Evolutionary conservation across 2,329 filamentous ascomycete species (phyloP), one percentile per base, ranked within the genome.

Genomic region (Diaporthe destruens): DNA sequence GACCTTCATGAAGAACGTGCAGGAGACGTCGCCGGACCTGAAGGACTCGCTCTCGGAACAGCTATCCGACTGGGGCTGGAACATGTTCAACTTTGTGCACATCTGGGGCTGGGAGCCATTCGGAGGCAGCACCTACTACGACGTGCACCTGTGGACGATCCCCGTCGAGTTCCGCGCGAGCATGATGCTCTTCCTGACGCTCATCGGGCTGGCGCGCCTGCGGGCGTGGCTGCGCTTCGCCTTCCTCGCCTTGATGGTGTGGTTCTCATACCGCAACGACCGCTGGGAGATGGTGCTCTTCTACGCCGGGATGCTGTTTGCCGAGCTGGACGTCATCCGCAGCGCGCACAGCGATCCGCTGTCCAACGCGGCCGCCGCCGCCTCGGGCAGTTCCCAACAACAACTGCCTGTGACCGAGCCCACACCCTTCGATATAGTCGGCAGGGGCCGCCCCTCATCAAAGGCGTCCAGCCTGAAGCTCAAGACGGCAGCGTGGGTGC

Each of bases 121-220:
- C 73, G 86, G 83, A 20, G 86, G 86, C 70, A 84, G 81, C 53
- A 87, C 84, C 79, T 82, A 79, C 29, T 89, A 90, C 76, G 88
- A 90, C 76, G 84, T 88, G 34, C 89, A 91, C 74, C 80, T 91
- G 32, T 91, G 89, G 89, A 91, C 89, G 6, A 90, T 91, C 55
- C 89, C 89, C 3, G 85, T 90, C 59, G 89, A 91, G 78, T 90
- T 89, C 76, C 84, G 87, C 73, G 88, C 86, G 78, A 89, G 87
- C 2, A 85, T 91, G 78, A 83, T 88, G 72, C 83, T 91, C 12
- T 91, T 90, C 78, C 79, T 90, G 9, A 82, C 84, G 16, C 79
- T 89, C 29, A 73, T 89, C 5, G 88, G 84, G 25, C 84, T 86
- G 12, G 86, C 86, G 7, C 82, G 86, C 34, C 77, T 89, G 42